phyloP scores from a whole-genome alignment of 2,329 filamentous ascomycete genomes.

The Chaetomium strumarium region DNA sequence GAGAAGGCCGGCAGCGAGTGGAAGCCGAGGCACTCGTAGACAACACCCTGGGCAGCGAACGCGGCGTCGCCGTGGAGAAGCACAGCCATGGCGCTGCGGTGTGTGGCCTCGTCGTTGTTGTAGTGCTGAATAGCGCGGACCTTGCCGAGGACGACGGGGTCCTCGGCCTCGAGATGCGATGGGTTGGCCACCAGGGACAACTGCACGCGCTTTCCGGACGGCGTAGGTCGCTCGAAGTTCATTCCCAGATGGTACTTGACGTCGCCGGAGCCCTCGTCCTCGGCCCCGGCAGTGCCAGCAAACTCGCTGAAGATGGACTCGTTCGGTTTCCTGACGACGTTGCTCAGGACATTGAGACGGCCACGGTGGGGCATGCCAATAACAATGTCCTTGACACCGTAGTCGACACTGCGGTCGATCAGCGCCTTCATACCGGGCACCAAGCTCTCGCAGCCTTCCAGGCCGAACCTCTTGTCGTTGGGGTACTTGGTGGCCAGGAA shows the following conservation, averaged over 20 bases:
- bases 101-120: constrained; percentile 91
- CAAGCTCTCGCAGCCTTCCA: constrained; percentile 93
- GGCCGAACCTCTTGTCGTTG: constrained; percentile 98
- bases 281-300: constrained; percentile 76
- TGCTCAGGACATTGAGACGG: constrained; percentile 94
- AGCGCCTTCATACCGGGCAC: constrained; percentile 99
- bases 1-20: constrained; percentile 93
- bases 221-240: constrained; percentile 99
- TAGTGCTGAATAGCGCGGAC: constrained; percentile 97
- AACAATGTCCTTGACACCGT: constrained; percentile 97
- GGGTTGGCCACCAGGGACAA: constrained; percentile 97
- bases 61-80: constrained; percentile 95
- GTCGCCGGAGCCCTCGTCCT: constrained; percentile 94
- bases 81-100: constrained; percentile 88
- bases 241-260: constrained; percentile 99
- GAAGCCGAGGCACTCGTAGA: constrained; percentile 98
- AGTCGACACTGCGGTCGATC: constrained; percentile 96
- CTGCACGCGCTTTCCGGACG: constrained; percentile 98
- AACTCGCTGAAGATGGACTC: constrained; percentile 99
- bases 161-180: constrained; percentile 95
- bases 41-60: constrained; percentile 91
- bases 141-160: constrained; percentile 96
- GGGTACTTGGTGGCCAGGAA: constrained; percentile 97
- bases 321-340: constrained; percentile 98
- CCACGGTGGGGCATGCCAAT: constrained; percentile 99